phyloP scores from a whole-genome alignment of 306 rosid species.

The Gynostemma pentaphyllum region DNA sequence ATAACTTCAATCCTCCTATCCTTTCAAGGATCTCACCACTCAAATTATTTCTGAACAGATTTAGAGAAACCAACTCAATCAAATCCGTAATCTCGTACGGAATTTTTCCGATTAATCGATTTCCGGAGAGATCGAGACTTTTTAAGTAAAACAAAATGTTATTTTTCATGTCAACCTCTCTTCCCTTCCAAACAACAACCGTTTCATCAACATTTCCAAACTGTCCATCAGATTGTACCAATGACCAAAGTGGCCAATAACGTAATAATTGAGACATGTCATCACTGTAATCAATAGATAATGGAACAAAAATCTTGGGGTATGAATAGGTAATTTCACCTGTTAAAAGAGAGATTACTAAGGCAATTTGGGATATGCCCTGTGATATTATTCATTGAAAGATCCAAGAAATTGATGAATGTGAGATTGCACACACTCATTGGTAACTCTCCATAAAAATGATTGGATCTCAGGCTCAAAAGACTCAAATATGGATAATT shows the following conservation, averaged over 20 bases:
- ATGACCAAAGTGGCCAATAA: background rate
- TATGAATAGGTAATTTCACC: constrained; percentile 19
- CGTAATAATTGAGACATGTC: no score
- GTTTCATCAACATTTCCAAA: background rate
- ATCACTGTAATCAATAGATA: background rate
- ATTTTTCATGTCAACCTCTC: background rate
- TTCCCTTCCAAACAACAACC: background rate
- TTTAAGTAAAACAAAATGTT: background rate
- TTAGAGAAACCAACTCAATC: background rate
- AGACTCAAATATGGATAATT: background rate
- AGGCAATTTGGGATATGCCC: no score
- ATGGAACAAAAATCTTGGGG: background rate
- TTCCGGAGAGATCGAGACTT: constrained; percentile 20
- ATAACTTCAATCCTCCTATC: background rate
- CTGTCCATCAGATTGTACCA: background rate
- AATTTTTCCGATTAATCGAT: constrained; percentile 11
- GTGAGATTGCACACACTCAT: constrained; percentile 3
- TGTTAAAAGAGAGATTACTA: constrained; percentile 4
- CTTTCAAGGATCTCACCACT: no score
- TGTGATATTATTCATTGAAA: no score
- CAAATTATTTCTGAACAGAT: constrained; percentile 13
- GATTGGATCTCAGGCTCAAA: background rate
- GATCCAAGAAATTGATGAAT: constrained; percentile 3
- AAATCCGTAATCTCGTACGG: constrained; percentile 14
- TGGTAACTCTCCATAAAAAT: constrained; percentile 15